A percentile compares a stretch with the other conserved stretches of the same genome.
These are phyloP conservation scores for Raffaelea ambrosiae DNA, from an alignment of 2,329 filamentous ascomycete genomes.

Conservation along the genomic window DNA sequence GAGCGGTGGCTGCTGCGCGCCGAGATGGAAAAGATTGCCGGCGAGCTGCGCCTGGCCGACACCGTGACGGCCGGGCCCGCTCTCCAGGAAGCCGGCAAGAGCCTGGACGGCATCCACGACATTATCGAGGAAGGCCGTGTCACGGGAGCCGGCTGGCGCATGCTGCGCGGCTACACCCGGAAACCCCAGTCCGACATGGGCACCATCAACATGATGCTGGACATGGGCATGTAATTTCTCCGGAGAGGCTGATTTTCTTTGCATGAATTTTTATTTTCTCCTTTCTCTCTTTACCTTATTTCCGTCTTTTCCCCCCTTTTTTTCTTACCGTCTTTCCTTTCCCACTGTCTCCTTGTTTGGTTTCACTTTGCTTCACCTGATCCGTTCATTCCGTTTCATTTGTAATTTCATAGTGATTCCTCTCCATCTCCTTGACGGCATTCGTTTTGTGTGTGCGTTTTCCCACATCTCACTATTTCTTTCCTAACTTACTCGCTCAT, in stretches of 20 bases:
- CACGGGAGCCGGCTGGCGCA: slow-evolving; percentile 50
- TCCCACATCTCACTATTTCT: no score
- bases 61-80: slow-evolving; percentile 41
- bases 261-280: background rate
- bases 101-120: slow-evolving; percentile 50
- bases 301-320: no score
- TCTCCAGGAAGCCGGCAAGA: slow-evolving; percentile 48
- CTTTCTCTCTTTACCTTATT: background rate
- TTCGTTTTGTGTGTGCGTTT: no score
- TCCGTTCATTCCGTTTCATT: no score
- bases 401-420: no score
- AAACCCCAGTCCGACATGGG: slow-evolving; percentile 42
- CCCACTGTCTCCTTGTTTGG: no score
- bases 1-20: slow-evolving; percentile 91
- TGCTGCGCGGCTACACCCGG: slow-evolving; percentile 54
- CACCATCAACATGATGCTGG: slow-evolving; percentile 26
- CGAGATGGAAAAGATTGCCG: slow-evolving; percentile 70
- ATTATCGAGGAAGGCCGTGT: slow-evolving; percentile 56
- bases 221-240: slow-evolving; percentile 3
- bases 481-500: no score
- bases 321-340: no score
- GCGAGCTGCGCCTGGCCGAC: slow-evolving; percentile 50
- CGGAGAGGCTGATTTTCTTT: background rate
- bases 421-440: no score
- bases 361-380: no score